phyloP scores from a whole-genome alignment of 257 asterid species.

The Nicotiana knightiana region DNA sequence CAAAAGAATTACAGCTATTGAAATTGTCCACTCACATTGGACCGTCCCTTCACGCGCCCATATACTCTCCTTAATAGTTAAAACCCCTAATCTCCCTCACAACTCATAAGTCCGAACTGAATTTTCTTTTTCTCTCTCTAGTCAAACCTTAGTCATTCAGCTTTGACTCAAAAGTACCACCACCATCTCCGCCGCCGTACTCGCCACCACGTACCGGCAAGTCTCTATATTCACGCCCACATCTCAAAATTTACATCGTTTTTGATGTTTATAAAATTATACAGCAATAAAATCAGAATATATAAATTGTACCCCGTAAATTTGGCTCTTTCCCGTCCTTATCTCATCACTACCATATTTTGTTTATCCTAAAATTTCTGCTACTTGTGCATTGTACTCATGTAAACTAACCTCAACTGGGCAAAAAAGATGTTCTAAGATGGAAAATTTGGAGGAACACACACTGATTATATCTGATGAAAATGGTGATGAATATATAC shows the following conservation, averaged over 20 bases:
- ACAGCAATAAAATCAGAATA: background rate
- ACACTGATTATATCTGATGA: slow-evolving; percentile 3
- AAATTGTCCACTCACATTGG: too few relatives aligned
- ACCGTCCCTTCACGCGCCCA: too few relatives aligned
- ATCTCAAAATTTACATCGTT: background rate
- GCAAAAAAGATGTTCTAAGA: background rate
- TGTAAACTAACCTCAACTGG: background rate
- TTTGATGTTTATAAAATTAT: background rate
- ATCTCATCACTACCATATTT: slow-evolving; percentile 8
- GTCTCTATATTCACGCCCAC: background rate
- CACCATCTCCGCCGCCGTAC: background rate
- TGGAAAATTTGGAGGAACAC: slow-evolving; percentile 29
- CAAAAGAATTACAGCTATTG: too few relatives aligned
- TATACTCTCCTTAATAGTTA: too few relatives aligned
- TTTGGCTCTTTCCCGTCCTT: slow-evolving; percentile 23
- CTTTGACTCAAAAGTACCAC: background rate
- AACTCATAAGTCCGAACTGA: too few relatives aligned
- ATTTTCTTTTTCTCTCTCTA: too few relatives aligned
- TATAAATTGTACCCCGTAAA: background rate
- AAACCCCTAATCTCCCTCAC: too few relatives aligned
- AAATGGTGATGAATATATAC: slow-evolving; percentile 18
- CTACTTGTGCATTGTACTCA: background rate
- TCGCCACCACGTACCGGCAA: background rate
- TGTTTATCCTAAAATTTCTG: slow-evolving; percentile 23
- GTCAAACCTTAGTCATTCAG: too few relatives aligned